Evolutionary conservation across 2,329 filamentous ascomycete genomes (phyloP).

Genomic region (Verticillium albo-atrum): DNA sequence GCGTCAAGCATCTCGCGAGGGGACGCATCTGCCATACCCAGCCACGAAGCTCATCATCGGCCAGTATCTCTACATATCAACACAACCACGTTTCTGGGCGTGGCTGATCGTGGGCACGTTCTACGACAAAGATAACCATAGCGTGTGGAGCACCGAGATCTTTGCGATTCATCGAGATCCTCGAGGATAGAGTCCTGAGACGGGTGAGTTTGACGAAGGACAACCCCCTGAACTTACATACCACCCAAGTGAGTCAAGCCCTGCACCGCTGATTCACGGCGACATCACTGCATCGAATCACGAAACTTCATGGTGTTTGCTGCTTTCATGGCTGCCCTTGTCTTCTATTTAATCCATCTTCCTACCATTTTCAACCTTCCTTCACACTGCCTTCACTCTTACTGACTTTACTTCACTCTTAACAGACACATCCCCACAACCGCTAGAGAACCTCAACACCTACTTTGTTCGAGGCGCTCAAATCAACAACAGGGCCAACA

Average conservation of each 20-base stretch:
- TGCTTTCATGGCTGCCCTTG: neutral
- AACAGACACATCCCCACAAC: neutral
- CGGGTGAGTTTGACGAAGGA: conserved; percentile 6
- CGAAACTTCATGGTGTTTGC: neutral
- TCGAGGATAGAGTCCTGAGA: neutral
- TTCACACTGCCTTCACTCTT: neutral
- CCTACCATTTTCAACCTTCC: neutral
- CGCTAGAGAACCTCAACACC: neutral
- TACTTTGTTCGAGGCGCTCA: neutral
- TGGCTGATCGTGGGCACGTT: conserved; percentile 44
- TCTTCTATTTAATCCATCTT: neutral
- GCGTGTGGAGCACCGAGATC: conserved; percentile 42
- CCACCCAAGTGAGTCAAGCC: neutral
- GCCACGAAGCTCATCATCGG: conserved; percentile 41
- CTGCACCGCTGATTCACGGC: neutral
- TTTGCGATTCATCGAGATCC: conserved; percentile 19
- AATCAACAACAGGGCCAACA: neutral
- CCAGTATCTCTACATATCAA: conserved; percentile 31
- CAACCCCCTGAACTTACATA: neutral
- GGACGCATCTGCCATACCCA: conserved; percentile 31
- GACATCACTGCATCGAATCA: neutral
- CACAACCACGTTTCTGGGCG: conserved; percentile 32
- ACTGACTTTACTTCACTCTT: neutral
- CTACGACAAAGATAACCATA: conserved; percentile 34
- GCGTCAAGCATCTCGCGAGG: neutral